A percentile compares a stretch with the other conserved stretches of the same genome.
These are phyloP conservation scores for Arthrobotrys megalospora DNA, from an alignment of 2,329 filamentous ascomycete species.

Conservation along the genomic window DNA sequence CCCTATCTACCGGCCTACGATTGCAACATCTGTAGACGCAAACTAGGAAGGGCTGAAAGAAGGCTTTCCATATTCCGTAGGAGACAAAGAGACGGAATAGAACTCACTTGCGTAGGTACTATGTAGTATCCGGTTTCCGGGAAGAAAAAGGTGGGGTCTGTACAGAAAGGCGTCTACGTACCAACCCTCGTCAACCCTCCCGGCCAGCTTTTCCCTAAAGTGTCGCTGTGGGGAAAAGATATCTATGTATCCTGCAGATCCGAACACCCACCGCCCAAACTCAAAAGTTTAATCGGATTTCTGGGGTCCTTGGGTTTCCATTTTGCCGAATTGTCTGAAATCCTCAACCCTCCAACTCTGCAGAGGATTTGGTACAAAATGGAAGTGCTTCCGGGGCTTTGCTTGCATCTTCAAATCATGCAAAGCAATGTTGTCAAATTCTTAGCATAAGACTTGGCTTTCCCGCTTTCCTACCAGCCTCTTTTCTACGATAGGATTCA, in stretches of 20 bases:
- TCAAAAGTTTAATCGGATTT: slow-evolving; percentile 40
- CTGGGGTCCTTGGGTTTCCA: slow-evolving; percentile 19
- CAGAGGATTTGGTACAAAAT: not conserved
- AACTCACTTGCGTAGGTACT: not conserved
- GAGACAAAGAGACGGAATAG: slow-evolving; percentile 23
- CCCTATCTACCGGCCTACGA: not conserved
- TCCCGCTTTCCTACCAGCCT: not conserved
- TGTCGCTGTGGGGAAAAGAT: slow-evolving; percentile 28
- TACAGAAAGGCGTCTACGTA: not conserved
- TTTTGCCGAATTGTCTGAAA: slow-evolving; percentile 17
- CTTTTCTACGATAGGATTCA: slow-evolving; percentile 17
- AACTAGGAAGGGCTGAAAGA: slow-evolving; percentile 23
- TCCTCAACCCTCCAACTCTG: not conserved
- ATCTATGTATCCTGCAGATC: slow-evolving; percentile 32
- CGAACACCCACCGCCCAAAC: slow-evolving; percentile 22
- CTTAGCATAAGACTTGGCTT: slow-evolving; percentile 27
- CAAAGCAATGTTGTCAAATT: slow-evolving; percentile 40
- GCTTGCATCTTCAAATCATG: slow-evolving; percentile 21
- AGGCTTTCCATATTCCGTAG: slow-evolving; percentile 27
- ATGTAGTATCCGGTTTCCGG: too few relatives aligned
- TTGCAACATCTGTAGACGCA: slow-evolving; percentile 24
- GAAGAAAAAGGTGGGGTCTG: slow-evolving; percentile 5
- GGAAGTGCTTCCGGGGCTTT: slow-evolving; percentile 22
- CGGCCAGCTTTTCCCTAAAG: slow-evolving; percentile 19
- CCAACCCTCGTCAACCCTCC: slow-evolving; percentile 17